Conservation (phyloP, 129 eudicot genomes). For the Lonicera japonica region DNA sequence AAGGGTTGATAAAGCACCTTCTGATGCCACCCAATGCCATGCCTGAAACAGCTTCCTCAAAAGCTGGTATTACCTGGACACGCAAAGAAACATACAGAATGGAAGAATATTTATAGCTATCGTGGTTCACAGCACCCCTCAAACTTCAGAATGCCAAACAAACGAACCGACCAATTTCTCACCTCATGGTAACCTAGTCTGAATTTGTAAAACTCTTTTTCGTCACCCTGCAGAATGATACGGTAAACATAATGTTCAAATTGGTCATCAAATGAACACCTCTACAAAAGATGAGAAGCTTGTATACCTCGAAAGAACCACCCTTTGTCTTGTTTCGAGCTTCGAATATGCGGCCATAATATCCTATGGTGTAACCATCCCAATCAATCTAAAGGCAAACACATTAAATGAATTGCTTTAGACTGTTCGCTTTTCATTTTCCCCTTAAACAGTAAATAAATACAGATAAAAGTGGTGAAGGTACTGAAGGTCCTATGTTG, state of each 20-base stretch:
- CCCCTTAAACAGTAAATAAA: background rate
- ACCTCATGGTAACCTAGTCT: conserved; percentile 91
- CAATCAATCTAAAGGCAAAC: conserved; percentile 72
- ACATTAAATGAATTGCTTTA: conserved; percentile 12
- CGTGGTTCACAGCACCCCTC: background rate
- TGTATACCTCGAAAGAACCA: conserved; percentile 90
- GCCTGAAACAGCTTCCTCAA: conserved; percentile 96
- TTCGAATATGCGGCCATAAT: conserved; percentile 98
- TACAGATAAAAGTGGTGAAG: background rate
- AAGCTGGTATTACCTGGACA: conserved; percentile 88
- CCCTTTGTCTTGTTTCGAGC: conserved; percentile 99
- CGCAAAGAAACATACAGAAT: background rate
- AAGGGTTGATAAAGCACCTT: conserved; percentile 42
- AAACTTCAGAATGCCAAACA: conserved; percentile 2
- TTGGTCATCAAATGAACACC: background rate
- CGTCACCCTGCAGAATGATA: conserved; percentile 63
- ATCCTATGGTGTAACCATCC: conserved; percentile 99
- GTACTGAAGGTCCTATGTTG: background rate
- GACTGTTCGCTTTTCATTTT: background rate
- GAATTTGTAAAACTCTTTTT: conserved; percentile 88
- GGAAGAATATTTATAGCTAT: background rate
- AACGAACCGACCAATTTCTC: background rate
- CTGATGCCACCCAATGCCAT: conserved; percentile 90
- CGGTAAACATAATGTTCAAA: conserved; percentile 3
- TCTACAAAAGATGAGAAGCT: conserved; percentile 5